Base-by-base conservation (phyloP, 805 yeast species). In the Lachancea sp. region DNA sequence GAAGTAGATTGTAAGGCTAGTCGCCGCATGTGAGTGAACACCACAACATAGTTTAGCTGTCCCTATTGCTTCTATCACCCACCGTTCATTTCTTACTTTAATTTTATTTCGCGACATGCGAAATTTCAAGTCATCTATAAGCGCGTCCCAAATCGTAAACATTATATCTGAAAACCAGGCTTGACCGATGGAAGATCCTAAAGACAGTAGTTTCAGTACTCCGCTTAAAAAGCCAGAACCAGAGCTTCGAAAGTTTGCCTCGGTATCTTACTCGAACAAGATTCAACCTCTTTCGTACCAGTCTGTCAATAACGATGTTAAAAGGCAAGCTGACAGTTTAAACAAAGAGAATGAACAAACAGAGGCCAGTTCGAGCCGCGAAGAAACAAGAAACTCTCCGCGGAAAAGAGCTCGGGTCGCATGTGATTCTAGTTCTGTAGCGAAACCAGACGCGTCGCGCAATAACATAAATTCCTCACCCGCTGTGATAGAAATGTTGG, bases 401-500 rank as follows among this genome's bases (percentile, higher is more conserved):
- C 15, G 39, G 33, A 36, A 36, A 17, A 18, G 33, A 36, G 26
- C 33, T 5, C 21, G 30, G 13, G 29, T n/a, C n/a, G n/a, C n/a
- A n/a, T n/a, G n/a, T n/a, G n/a, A n/a, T n/a, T n/a, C n/a, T n/a
- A n/a, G n/a, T n/a, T n/a, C n/a, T n/a, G n/a, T 28, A 2, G 39
- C 15, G 5, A 36, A 21, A 20, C 24, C 4, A 20, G 32, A 21
- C n/a, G 13, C 15, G 5, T 26, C 38, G 3, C 23, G 24, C 24
- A 16, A 15, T 9, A 12, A 20, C 13, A 13, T 21, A 3, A 13
- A 28, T 13, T 36, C 39, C 17, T 53, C 60, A 4, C 62, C 61
- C 1, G 52, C 44, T 18, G 52, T 50, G n/a, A 58, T 58, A 16
- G 55, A 54, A 39, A 57, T 58, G 61, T 29, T 52, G 8, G 52